Base-by-base conservation (phyloP, 495 filamentous ascomycete species). In the Penicillium ucsense region DNA sequence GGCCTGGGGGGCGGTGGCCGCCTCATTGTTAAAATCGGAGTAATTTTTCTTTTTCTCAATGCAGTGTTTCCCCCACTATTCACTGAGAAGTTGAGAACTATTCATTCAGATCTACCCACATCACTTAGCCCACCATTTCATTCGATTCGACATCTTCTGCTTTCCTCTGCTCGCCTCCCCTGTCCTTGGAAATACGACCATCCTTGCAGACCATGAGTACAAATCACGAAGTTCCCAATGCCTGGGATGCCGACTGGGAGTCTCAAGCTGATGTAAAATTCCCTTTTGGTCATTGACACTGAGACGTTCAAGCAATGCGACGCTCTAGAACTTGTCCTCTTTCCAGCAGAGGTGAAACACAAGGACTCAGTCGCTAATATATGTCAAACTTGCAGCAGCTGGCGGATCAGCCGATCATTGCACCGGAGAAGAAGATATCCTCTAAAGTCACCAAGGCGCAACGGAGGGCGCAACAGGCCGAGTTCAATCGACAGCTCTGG, bases 201-300 rank as follows among this genome's bases (percentile, higher is more conserved):
- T 20, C 20, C 20, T 20, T 20, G 43, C 52, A 44, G 41, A 64
- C 52, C 50, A 84, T 83, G 75, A 78, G 74, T 48, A 73, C 71
- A 54, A 75, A 68, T 41, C 66, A 70, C 46, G 50, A 54, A 37
- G 65, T 81, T 47, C 83, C 87, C 31, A 81, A 94, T 61, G 88
- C 86, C 40, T 95, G 89, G 89, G 89, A 88, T 47, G 88, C 91
- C 53, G 86, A 95, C 56, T 95, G 88, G 88, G 85, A 89, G 60
- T 69, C 67, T 4, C 73, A 85, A 59, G 87, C 85, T 35, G 87
- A 94, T 70, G 81, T 83, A 70, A 48, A 68, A 20, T 20, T 20
- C 20, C 20, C 20, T 20, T 20, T 20, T 20, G 20, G 20, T 20
- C 20, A 20, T 20, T 20, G 20, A 33, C n/a, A 12, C 8, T 9